A percentile compares a stretch with the other conserved stretches of the same genome.
These are phyloP conservation scores for Lentinula edodes DNA, from an alignment of 768 basidiomycete species.

Conservation along the genomic window DNA sequence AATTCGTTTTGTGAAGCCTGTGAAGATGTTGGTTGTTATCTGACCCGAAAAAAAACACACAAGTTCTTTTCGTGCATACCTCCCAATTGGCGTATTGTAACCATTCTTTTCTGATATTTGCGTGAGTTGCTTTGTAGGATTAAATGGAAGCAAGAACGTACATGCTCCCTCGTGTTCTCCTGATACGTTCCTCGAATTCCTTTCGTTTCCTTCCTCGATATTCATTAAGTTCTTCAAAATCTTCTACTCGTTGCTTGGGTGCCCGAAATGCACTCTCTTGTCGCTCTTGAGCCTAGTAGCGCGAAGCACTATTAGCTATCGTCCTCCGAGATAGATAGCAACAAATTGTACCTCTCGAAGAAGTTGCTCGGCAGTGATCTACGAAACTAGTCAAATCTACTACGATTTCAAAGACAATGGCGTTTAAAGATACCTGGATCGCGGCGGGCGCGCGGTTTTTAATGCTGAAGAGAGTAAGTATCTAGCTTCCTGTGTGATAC, in stretches of 20 bases:
- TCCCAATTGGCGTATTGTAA: constrained; percentile 85
- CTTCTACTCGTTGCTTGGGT: constrained; percentile 93
- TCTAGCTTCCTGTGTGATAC: background rate
- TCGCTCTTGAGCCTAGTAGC: constrained; percentile 83
- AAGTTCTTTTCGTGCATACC: constrained; percentile 29
- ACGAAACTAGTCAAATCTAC: constrained; percentile 13
- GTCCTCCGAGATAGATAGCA: background rate
- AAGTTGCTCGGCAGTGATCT: constrained; percentile 99
- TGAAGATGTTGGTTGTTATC: constrained; percentile 1
- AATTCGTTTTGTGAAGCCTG: constrained; percentile 96
- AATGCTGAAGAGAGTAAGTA: constrained; percentile 44
- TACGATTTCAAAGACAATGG: background rate
- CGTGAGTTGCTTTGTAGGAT: background rate
- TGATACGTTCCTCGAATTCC: constrained; percentile 88
- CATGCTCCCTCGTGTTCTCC: constrained; percentile 79
- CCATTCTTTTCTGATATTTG: constrained; percentile 68
- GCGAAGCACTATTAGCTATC: background rate
- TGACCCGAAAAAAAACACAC: background rate
- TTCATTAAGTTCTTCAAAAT: constrained; percentile 89
- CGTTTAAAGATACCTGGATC: constrained; percentile 58
- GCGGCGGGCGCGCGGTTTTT: constrained; percentile 96
- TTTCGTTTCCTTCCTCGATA: constrained; percentile 89
- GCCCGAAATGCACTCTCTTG: constrained; percentile 91
- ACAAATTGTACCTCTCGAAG: constrained; percentile 70
- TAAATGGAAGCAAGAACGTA: constrained; percentile 15